phyloP scores from a whole-genome alignment of 2,329 filamentous ascomycete species.

The Shiraia bambusicola region DNA sequence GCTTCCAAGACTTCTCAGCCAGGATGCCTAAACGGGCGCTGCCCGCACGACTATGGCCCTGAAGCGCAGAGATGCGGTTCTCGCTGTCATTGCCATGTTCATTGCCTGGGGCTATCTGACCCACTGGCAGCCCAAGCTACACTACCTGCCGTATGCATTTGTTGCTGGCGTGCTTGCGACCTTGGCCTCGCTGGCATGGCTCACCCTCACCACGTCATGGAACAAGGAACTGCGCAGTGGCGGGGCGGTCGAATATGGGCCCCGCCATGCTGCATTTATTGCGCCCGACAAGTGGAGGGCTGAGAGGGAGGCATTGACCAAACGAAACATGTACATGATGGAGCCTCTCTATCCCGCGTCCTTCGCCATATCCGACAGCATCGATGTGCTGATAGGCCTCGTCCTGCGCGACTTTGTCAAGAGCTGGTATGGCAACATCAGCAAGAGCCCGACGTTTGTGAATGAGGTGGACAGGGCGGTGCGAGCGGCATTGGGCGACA shows the following conservation, averaged over 20 bases:
- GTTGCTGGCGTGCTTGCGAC: slow-evolving; percentile 64
- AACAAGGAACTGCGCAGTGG: slow-evolving; percentile 44
- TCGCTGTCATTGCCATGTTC: slow-evolving; percentile 70
- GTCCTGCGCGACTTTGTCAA: slow-evolving; percentile 81
- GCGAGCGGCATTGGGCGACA: slow-evolving; percentile 67
- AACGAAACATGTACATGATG: slow-evolving; percentile 65
- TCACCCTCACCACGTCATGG: slow-evolving; percentile 62
- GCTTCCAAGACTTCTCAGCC: slow-evolving; percentile 15
- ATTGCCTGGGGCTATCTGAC: slow-evolving; percentile 86
- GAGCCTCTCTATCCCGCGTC: slow-evolving; percentile 74
- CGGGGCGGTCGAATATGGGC: slow-evolving; percentile 45
- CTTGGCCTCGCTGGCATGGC: slow-evolving; percentile 56
- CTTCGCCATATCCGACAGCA: slow-evolving; percentile 72
- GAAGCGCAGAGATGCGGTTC: slow-evolving; percentile 67
- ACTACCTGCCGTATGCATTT: slow-evolving; percentile 85
- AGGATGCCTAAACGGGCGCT: slow-evolving; percentile 42
- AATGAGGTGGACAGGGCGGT: slow-evolving; percentile 84
- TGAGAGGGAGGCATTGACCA: slow-evolving; percentile 67
- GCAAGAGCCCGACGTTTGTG: slow-evolving; percentile 73
- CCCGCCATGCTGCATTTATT: slow-evolving; percentile 59
- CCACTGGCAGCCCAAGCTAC: slow-evolving; percentile 78
- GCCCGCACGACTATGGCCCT: slow-evolving; percentile 64
- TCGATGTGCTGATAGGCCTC: slow-evolving; percentile 76
- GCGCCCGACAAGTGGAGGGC: slow-evolving; percentile 65
- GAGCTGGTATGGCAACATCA: slow-evolving; percentile 88